Conservation (phyloP, 306 rosid species). For the Potentilla sterilis region DNA sequence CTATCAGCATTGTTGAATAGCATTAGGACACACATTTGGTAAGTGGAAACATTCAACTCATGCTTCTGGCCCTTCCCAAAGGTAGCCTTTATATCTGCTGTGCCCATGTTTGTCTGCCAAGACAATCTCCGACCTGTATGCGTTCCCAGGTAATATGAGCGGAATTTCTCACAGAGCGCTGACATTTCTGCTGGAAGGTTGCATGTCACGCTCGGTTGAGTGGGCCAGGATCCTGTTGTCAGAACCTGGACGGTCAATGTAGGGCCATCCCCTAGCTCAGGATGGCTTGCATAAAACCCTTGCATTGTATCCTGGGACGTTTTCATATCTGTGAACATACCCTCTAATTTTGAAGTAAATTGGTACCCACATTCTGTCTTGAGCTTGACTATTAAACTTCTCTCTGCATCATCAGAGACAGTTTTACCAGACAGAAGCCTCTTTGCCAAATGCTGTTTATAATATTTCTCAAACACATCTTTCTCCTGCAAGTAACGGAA, state of each 20-base stretch:
- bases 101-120: conserved; percentile 88
- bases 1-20: conserved; percentile 68
- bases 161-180: conserved; percentile 66
- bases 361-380: conserved; percentile 85
- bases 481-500: conserved; percentile 81
- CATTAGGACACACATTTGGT: conserved; percentile 89
- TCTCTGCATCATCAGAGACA: conserved; percentile 78
- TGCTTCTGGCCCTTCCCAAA: conserved; percentile 81
- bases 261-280: conserved; percentile 67
- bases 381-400: conserved; percentile 81
- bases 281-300: conserved; percentile 57
- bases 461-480: conserved; percentile 78
- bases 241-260: conserved; percentile 74
- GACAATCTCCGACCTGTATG: conserved; percentile 78
- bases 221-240: conserved; percentile 86
- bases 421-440: conserved; percentile 82
- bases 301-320: conserved; percentile 77
- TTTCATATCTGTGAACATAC: conserved; percentile 85
- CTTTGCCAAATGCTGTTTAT: conserved; percentile 85
- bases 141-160: conserved; percentile 71
- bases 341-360: conserved; percentile 78
- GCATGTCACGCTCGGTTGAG: conserved; percentile 64
- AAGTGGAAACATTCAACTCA: conserved; percentile 80
- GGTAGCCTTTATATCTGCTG: conserved; percentile 76
- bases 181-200: conserved; percentile 78